Evolutionary conservation across 2,329 filamentous ascomycete genomes (phyloP), one percentile per base, ranked within the genome.

Genomic region (Fusarium xylarioides): DNA sequence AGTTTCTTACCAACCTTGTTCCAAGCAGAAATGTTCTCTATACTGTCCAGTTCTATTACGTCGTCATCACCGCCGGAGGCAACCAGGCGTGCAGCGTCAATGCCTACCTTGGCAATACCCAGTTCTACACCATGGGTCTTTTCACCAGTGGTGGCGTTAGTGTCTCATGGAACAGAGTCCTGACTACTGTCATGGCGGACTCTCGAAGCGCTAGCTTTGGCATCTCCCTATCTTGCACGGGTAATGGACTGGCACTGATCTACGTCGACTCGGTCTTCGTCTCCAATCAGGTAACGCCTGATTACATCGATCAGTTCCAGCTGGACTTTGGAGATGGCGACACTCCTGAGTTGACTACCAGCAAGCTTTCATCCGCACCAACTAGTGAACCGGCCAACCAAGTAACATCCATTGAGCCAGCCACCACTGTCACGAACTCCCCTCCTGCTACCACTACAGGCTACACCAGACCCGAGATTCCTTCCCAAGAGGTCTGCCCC

Each of bases 21-120:
- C 55, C 62, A 7, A 49, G 46, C 12, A 37, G 26, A 9, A 66
- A 21, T 15, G 23, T 50, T 2, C 68, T 65, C 15, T 71, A 71
- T 15, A 71, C 69, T 7, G 43, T 71, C 1, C 68, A 71, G 7
- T 71, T 71, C 38, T 71, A 63, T 37, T 71, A 71, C 14, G 14
- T 16, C 19, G 34, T 71, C 4, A 34, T 47, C 19, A 38, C 21
- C 4, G 55, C 32, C 4, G 55, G 49, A 19, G 18, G 30, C 4
- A 21, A 3, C 5, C 32, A 56, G 15, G 4, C 18, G 5, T 71
- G 68, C 4, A 57, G 28, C 2, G 12, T 71, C 18, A 52, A 47
- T 5, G 56, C 40, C 4, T 63, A 35, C 19, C 50, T 71, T 0
- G 68, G 52, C 4, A 52, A 55, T 12, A 46, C 21, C 1, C 47